Evolutionary conservation across 2,329 filamentous ascomycete species (phyloP), one percentile per base, ranked within the genome.

Genomic region (Cladosporium sphaerospermum): DNA sequence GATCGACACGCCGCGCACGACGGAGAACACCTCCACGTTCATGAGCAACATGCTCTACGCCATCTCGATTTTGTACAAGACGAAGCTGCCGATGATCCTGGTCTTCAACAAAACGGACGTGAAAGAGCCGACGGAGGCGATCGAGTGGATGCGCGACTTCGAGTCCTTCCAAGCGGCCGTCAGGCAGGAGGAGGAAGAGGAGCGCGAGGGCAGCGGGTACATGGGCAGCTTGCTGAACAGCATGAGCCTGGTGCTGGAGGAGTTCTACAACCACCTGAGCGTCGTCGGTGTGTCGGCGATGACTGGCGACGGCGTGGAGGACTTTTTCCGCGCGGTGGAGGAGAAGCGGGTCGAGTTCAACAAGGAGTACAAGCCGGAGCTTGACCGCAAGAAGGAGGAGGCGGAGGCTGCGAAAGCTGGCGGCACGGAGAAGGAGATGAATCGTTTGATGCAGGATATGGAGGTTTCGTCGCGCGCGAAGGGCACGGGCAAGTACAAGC

Each of bases 41-140:
- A 99, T 99, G 93, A 95, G 88, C 69, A 99, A 99, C 73, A 99
- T 99, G 93, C 84, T 99, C 41, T 99, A 99, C 71, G 93, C 93
- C 18, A 97, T 93, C 78, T 95, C 88, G 56, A 99, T 99, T 59
- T 81, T 99, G 13, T 99, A 99, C 81, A 97, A 97, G 77, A 97
- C 92, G 2, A 96, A 95, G 69, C 78, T 99, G 0, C 93, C 93
- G 19, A 99, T 99, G 93, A 95, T 99, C 51, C 75, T 99, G 7
- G 93, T 99, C 9, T 97, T 99, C 78, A 99, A 99, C 78, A 99
- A 99, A 76, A 96, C 91, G 0, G 93, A 99, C 65, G 89, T 95
- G 40, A 89, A 95, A 69, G 87, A 95, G 64, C 89, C 96, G 67
- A 89, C 90, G 0, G 80, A 82, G 23, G 93, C 91, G 1, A 93